A percentile compares a stretch with the other conserved stretches of the same genome.
Conservation (phyloP, 1,139 yeast species). For the Suhomyces bokatorum region DNA sequence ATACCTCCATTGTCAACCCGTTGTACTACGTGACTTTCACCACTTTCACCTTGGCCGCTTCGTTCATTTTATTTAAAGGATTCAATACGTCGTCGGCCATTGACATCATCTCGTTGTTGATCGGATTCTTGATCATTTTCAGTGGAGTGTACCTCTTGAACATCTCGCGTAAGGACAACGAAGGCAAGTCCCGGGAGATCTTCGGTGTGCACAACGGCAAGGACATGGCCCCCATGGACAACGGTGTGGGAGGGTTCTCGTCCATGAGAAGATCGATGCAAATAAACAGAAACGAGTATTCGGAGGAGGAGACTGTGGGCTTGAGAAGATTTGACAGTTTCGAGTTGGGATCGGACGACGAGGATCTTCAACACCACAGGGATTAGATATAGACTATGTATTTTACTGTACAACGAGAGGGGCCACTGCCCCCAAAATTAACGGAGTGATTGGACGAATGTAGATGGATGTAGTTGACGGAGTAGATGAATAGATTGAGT, state of each 20-base stretch:
- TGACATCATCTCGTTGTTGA: slow-evolving; percentile 78
- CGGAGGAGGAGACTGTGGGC: slow-evolving; percentile 55
- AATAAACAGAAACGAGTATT: slow-evolving; percentile 50
- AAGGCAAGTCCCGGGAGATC: slow-evolving; percentile 57
- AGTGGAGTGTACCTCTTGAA: slow-evolving; percentile 85
- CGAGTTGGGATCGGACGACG: slow-evolving; percentile 52
- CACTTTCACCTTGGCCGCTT: slow-evolving; percentile 82
- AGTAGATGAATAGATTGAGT: too few species aligned
- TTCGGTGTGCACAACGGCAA: slow-evolving; percentile 58
- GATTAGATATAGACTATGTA: slow-evolving; percentile 3
- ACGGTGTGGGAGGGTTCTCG: slow-evolving; percentile 75
- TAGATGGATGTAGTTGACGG: neutral
- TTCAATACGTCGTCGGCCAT: slow-evolving; percentile 83
- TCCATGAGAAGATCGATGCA: slow-evolving; percentile 67
- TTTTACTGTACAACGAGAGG: slow-evolving; percentile 2
- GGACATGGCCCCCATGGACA: slow-evolving; percentile 72
- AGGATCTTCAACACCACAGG: slow-evolving; percentile 10
- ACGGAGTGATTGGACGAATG: neutral
- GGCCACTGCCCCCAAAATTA: too few species aligned
- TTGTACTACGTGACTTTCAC: slow-evolving; percentile 90
- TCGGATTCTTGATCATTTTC: slow-evolving; percentile 85
- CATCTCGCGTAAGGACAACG: slow-evolving; percentile 68
- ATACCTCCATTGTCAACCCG: slow-evolving; percentile 90
- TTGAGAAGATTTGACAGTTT: slow-evolving; percentile 64
- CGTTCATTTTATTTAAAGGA: slow-evolving; percentile 83